These are phyloP conservation scores for Colletotrichum spaethianum DNA, from an alignment of 2,329 filamentous ascomycete genomes.

Conservation along the genomic window DNA sequence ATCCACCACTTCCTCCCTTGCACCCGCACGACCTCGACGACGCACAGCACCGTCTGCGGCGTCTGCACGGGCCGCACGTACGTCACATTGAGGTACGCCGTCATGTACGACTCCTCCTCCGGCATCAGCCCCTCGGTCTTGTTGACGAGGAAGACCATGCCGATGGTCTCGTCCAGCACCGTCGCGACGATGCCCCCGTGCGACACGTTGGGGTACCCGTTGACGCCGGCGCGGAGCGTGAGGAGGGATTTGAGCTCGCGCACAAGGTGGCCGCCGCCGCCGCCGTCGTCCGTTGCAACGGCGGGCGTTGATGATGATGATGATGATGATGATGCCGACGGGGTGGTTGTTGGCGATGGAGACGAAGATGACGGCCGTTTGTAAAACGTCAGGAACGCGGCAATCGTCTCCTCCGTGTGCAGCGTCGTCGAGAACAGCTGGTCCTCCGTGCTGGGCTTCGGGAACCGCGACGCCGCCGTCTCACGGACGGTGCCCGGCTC, in stretches of 20 bases:
- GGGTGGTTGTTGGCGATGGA: not conserved
- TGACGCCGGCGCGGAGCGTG: constrained; percentile 52
- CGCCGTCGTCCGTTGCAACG: constrained; percentile 20
- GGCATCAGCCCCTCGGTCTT: constrained; percentile 48
- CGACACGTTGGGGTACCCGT: constrained; percentile 50
- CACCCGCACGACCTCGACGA: constrained; percentile 49
- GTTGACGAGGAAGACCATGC: constrained; percentile 55
- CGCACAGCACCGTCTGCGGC: constrained; percentile 50
- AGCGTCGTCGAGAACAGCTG: constrained; percentile 55
- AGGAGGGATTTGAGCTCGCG: constrained; percentile 50
- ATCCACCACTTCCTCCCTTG: constrained; percentile 54
- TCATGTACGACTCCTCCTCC: constrained; percentile 49
- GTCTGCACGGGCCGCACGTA: constrained; percentile 52
- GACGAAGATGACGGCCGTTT: constrained; percentile 33
- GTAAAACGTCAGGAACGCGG: constrained; percentile 55
- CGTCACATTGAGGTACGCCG: constrained; percentile 52
- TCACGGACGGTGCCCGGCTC: constrained; percentile 49
- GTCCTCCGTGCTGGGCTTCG: constrained; percentile 44
- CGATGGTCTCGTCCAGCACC: constrained; percentile 56
- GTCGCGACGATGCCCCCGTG: constrained; percentile 56
- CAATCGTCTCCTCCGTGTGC: constrained; percentile 47
- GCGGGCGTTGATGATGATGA: not conserved
- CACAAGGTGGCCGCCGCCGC: constrained; percentile 47
- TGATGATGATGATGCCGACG: not conserved
- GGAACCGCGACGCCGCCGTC: constrained; percentile 52